Evolutionary conservation across 257 asterid species (phyloP), one percentile per base, ranked within the genome.

Genomic region (Knoxia roxburghii): DNA sequence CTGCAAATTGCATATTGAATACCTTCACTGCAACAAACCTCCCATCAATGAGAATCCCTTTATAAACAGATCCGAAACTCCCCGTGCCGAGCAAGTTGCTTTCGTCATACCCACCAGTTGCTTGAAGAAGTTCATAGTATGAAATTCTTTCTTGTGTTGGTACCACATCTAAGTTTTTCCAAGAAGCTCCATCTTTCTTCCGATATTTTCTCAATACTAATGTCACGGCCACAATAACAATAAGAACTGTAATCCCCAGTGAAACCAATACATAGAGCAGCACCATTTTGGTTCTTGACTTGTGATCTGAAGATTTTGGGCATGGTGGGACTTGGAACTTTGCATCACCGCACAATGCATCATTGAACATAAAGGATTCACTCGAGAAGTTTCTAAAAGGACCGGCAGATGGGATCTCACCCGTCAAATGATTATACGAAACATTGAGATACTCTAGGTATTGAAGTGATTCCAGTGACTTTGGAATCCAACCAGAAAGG

Each of bases 1-100:
- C 75, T 72, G 72, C 78, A 2, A 45, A 10, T 52, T 73, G 76
- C 53, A 68, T 7, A 26, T 73, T 48, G 30, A 80, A 80, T 18
- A 74, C 82, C 49, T 80, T 77, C 4, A 80, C 60, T 0, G 82
- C 82, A 11, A 71, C 17, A 24, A 13, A 7, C 3, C 45, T 39
- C 12, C 61, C 71, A 54, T 68, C 32, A 53, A 10, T 2, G 6
- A 76, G 62, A 23, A 48, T 68, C 14, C 72, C 81, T 51, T n/a
- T 33, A 21, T 58, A 58, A 2, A 58, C 64, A 14, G 64, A 58
- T 30, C 64, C 64, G 33, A 58, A 58, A 17, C 26, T 10, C 5
- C 32, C 59, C 0, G 59, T 6, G 7, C 59, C 59, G 14, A 53
- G 14, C 30, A 53, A 53, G 10, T 21, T 53, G 1, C 30, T 27